Evolutionary conservation across 2,329 filamentous ascomycete genomes (phyloP), one percentile per base, ranked within the genome.

Genomic region (Exophiala alcalophila): DNA sequence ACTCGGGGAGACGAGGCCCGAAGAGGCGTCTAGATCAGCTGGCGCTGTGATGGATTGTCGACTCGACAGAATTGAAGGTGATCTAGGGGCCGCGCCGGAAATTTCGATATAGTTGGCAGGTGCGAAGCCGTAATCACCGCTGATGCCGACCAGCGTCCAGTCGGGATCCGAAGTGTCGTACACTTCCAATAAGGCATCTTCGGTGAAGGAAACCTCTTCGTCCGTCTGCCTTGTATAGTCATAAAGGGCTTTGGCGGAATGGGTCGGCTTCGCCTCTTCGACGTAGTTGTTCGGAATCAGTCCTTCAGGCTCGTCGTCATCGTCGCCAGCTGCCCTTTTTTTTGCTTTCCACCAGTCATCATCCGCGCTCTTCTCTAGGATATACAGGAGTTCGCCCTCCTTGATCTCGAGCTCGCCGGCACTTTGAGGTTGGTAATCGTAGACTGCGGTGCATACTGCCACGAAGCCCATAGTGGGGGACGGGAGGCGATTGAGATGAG

Each of bases 191-290:
- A 80, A 68, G 27, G 84, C 82, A 61, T 95, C 90, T 70, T 98
- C 92, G 34, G 86, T 78, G 62, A 98, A 97, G 16, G 91, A 97
- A 7, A 98, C 74, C 67, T 98, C 92, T 67, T 98, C 92, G 61
- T 98, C 92, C 16, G 92, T 98, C 69, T 98, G 92, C 57, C 91
- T 81, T 36, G 86, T 86, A 65, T 98, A 98, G 65, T 98, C 92
- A 71, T 91, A 98, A n/a, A 97, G 78, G n/a, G 92, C 87, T 64
- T 84, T 89, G 35, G 91, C 92, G 55, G 83, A 76, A 49, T 79
- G 72, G 49, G 78, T 66, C 16, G 85, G 78, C 57, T 76, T 70
- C 45, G 83, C 83, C 81, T 87, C 81, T 71, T 96, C 84, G 43
- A 98, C 77, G 64, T 98, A 98, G 65, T 96, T 98, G 62, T 86